Conservation (phyloP, 176 grass and related monocot genomes). For the Rhynchospora tenuis region DNA sequence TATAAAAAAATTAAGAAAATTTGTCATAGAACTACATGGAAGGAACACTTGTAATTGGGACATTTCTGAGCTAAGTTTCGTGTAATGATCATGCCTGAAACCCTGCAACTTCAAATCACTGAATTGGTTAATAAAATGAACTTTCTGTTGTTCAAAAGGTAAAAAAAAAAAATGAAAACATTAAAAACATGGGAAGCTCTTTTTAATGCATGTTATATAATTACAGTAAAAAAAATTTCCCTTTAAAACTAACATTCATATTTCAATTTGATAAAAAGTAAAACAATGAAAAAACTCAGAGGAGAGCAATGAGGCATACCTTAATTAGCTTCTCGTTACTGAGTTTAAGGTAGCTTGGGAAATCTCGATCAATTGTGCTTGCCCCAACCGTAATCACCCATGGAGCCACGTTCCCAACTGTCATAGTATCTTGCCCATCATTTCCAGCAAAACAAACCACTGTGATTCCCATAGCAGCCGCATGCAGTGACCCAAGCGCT, state of each 20-base stretch:
- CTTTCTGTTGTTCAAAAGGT: too few species aligned
- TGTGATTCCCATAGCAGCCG: slow-evolving; percentile 29
- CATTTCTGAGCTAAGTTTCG: too few species aligned
- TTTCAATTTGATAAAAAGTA: not conserved
- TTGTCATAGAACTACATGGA: not conserved
- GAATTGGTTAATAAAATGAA: not conserved
- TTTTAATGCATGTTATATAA: not conserved
- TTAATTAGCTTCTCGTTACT: slow-evolving; percentile 31
- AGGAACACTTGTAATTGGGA: not conserved
- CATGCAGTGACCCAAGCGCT: slow-evolving; percentile 67
- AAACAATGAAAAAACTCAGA: not conserved
- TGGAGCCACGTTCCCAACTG: slow-evolving; percentile 48
- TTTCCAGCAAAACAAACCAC: slow-evolving; percentile 82
- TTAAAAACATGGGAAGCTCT: not conserved
- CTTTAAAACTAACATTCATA: not conserved
- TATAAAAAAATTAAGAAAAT: not conserved
- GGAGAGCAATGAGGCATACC: not conserved
- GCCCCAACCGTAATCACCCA: slow-evolving; percentile 82
- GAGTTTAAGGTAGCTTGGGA: slow-evolving; percentile 50
- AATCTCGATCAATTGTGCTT: slow-evolving; percentile 65
- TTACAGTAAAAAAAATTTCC: not conserved
- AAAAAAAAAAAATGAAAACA: not conserved
- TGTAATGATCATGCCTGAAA: too few species aligned
- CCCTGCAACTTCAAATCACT: not conserved
- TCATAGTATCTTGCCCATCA: slow-evolving; percentile 24